phyloP scores from a whole-genome alignment of 495 filamentous ascomycete genomes.

The Glarea lozoyensis region DNA sequence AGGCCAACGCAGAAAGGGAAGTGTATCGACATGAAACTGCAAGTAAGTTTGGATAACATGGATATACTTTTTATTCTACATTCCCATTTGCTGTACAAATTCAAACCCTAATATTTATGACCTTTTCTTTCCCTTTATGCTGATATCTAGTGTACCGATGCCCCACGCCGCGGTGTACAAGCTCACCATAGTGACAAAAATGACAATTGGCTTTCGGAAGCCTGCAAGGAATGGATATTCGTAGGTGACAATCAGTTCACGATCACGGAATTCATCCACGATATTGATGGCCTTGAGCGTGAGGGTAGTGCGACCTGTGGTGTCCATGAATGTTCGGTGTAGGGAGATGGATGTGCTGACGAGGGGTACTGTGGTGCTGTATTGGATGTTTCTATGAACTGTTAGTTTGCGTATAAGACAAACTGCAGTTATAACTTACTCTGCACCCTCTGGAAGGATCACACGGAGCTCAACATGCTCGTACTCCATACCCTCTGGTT shows the following conservation, averaged over 20 bases:
- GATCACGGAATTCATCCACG: constrained; percentile 78
- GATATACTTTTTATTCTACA: constrained; percentile 22
- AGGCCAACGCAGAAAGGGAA: too few relatives aligned
- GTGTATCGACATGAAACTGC: too few relatives aligned
- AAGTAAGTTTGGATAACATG: too few relatives aligned
- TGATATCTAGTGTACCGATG: constrained; percentile 39
- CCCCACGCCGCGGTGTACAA: constrained; percentile 70
- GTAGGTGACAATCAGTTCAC: constrained; percentile 80
- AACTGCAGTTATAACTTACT: constrained; percentile 46
- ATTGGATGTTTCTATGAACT: constrained; percentile 55
- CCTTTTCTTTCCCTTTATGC: constrained; percentile 15
- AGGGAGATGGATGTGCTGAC: constrained; percentile 44
- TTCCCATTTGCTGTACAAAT: constrained; percentile 14
- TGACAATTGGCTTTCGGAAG: constrained; percentile 76
- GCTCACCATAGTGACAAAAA: constrained; percentile 65
- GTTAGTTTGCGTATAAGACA: constrained; percentile 1
- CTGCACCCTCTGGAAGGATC: constrained; percentile 84
- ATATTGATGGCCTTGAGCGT: constrained; percentile 75
- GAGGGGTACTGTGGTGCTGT: constrained; percentile 51
- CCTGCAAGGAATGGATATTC: constrained; percentile 67
- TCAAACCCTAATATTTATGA: constrained; percentile 2
- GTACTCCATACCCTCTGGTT: constrained; percentile 75
- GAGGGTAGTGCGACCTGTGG: constrained; percentile 75
- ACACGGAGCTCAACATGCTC: constrained; percentile 72
- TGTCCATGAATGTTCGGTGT: constrained; percentile 89